Conservation (phyloP, 177 flowering plant species). For the Vitis hybrid region DNA sequence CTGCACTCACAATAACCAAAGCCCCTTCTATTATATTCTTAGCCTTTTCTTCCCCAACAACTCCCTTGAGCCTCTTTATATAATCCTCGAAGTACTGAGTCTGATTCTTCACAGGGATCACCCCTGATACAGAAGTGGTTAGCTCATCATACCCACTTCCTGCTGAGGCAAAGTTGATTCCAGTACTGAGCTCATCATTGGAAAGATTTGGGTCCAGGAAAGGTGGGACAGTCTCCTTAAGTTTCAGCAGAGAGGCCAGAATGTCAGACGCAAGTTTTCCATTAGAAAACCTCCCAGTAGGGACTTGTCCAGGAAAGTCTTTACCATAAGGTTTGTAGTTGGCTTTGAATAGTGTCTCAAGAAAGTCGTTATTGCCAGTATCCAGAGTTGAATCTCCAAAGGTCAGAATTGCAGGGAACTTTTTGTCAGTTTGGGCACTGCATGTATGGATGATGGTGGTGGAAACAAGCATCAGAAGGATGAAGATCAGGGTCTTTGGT, state of each 20-base stretch:
- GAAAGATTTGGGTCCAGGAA: conserved; percentile 1
- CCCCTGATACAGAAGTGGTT: background rate
- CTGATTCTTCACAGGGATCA: too few species aligned
- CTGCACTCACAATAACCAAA: conserved; percentile 43
- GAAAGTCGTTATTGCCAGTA: conserved; percentile 29
- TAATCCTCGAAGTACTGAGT: too few species aligned
- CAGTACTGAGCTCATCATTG: conserved; percentile 7
- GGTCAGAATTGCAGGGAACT: conserved; percentile 18
- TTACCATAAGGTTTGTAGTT: conserved; percentile 29
- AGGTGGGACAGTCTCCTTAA: background rate
- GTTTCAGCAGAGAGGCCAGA: conserved; percentile 1
- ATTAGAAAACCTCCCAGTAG: conserved; percentile 28
- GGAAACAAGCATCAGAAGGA: too few species aligned
- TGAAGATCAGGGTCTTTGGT: too few species aligned
- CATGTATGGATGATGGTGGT: too few species aligned
- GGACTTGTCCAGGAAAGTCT: conserved; percentile 14
- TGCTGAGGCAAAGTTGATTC: conserved; percentile 17
- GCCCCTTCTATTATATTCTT: conserved; percentile 10
- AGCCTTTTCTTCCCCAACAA: too few species aligned
- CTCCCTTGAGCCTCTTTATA: too few species aligned
- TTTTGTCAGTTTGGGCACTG: too few species aligned
- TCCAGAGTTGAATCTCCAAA: conserved; percentile 32
- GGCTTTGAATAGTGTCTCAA: conserved; percentile 10
- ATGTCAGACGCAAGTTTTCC: conserved; percentile 21
- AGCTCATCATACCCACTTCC: conserved; percentile 11